A percentile compares a stretch with the other conserved stretches of the same genome.
Conservation (phyloP, 495 filamentous ascomycete species). For the Penicillium goetzii region DNA sequence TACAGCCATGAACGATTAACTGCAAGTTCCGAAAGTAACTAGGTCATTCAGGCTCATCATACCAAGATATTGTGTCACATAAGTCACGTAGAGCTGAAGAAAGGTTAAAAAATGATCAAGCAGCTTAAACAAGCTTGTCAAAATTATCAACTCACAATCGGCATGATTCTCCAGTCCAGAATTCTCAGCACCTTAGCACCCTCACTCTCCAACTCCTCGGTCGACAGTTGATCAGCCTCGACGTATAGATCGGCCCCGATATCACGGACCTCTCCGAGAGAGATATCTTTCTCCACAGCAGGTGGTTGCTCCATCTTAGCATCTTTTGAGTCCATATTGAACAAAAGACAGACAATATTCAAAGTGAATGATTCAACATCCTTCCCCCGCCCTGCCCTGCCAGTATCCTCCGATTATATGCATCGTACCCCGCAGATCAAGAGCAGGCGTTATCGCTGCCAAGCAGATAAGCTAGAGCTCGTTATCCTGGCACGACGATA, state of each 20-base stretch:
- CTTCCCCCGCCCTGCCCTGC: not conserved
- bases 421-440: not conserved
- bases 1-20: not conserved
- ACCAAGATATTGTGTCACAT: conserved; percentile 45
- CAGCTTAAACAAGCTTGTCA: not conserved
- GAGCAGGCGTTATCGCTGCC: conserved; percentile 24
- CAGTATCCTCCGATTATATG: conserved; percentile 6
- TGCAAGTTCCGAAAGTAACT: not conserved
- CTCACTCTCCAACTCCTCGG: conserved; percentile 39
- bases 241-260: conserved; percentile 39
- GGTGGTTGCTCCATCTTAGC: conserved; percentile 22
- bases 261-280: conserved; percentile 30
- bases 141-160: conserved; percentile 31
- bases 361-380: not conserved
- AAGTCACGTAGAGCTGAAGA: conserved; percentile 40
- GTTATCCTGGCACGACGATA: conserved; percentile 14
- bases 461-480: conserved; percentile 23
- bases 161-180: conserved; percentile 41
- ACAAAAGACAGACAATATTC: conserved; percentile 3
- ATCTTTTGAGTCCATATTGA: conserved; percentile 24
- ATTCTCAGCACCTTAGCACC: conserved; percentile 37
- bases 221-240: conserved; percentile 36
- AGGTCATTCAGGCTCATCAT: not conserved
- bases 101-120: not conserved
- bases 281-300: conserved; percentile 32